Evolutionary conservation across 176 grass and related monocot genomes (phyloP).

Genomic region (Eleusine indica): DNA sequence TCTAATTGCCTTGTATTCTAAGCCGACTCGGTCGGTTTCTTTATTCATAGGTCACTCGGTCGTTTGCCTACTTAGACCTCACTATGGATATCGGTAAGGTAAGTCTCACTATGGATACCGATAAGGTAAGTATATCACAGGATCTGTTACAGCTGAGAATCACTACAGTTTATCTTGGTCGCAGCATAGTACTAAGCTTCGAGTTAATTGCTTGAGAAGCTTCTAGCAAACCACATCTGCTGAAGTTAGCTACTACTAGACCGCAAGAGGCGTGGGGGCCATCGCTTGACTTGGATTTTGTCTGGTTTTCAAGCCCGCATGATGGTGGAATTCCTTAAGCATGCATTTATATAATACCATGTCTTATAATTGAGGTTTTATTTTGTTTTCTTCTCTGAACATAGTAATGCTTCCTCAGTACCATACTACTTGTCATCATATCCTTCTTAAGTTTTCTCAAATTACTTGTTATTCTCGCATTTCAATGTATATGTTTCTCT

Average conservation of each 20-base stretch:
- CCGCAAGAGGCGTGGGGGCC: background rate
- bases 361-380: background rate
- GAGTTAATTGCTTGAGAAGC: background rate
- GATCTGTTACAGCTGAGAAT: background rate
- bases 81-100: no score
- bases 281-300: conserved; percentile 31
- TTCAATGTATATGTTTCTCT: no score
- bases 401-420: no score
- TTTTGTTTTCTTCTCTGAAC: background rate
- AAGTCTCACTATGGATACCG: no score
- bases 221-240: background rate
- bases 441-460: no score
- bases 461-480: no score
- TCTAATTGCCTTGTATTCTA: no score
- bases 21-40: no score
- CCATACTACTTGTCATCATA: no score
- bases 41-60: no score
- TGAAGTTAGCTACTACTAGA: conserved; percentile 28
- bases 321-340: background rate
- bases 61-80: no score
- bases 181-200: background rate
- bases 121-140: no score
- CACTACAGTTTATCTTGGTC: background rate
- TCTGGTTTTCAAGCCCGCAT: conserved; percentile 8
- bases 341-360: background rate